A percentile compares a stretch with the other conserved stretches of the same genome.
These are phyloP conservation scores for Lactuca saligna DNA, from an alignment of 129 eudicot genomes.

Conservation along the genomic window DNA sequence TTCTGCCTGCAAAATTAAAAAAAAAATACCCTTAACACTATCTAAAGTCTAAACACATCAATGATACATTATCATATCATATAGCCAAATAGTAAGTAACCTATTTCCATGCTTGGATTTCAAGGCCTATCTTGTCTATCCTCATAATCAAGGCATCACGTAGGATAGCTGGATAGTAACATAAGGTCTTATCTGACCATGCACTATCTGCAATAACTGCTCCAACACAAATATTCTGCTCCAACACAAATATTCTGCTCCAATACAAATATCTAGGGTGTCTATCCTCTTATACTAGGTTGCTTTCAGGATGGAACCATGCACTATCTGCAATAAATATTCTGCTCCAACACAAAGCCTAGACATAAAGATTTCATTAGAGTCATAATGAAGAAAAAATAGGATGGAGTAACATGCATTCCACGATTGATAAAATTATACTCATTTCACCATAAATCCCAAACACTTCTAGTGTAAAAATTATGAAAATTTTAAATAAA, in stretches of 20 bases:
- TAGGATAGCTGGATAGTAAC: constrained; percentile 69
- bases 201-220: constrained; percentile 75
- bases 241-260: no score
- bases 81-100: no score
- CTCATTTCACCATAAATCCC: no score
- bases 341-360: constrained; percentile 96
- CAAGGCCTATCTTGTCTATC: constrained; percentile 64
- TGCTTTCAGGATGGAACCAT: constrained; percentile 77
- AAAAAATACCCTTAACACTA: no score
- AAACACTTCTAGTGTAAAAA: no score
- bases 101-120: constrained; percentile 88
- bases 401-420: constrained; percentile 77
- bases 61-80: no score
- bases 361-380: constrained; percentile 23
- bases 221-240: constrained; percentile 94
- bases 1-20: constrained; percentile 59
- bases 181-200: constrained; percentile 93
- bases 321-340: constrained; percentile 63
- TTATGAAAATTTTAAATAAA: constrained; percentile 9
- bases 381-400: no score
- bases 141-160: constrained; percentile 76
- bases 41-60: no score
- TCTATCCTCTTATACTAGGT: no score
- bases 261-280: no score
- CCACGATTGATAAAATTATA: no score